Conservation (phyloP, 2,329 filamentous ascomycete genomes). For the Diaporthe vaccinii region DNA sequence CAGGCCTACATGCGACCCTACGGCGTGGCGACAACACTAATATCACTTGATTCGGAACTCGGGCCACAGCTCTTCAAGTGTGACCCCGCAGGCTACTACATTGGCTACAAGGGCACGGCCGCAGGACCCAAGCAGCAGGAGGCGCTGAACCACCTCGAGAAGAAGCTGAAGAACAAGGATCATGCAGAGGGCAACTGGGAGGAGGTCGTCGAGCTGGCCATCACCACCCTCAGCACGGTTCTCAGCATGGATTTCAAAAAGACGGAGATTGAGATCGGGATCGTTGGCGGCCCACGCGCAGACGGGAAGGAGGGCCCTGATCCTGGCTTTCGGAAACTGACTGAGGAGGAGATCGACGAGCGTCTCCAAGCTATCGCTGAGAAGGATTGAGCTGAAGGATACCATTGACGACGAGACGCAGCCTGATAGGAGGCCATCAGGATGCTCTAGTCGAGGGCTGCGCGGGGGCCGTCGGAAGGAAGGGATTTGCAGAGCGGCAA, state of each 20-base stretch:
- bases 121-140: constrained; percentile 99
- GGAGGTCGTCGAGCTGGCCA: constrained; percentile 97
- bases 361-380: constrained; percentile 97
- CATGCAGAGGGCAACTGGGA: constrained; percentile 92
- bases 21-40: constrained; percentile 93
- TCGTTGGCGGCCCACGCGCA: constrained; percentile 87
- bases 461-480: constrained; percentile 23
- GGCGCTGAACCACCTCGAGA: constrained; percentile 97
- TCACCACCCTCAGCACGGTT: constrained; percentile 94
- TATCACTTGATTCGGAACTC: constrained; percentile 91
- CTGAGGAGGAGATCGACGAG: constrained; percentile 98
- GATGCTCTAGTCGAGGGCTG: constrained; percentile 23
- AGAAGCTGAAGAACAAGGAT: constrained; percentile 99
- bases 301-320: constrained; percentile 89
- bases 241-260: constrained; percentile 99
- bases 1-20: constrained; percentile 97
- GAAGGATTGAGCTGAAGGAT: constrained; percentile 81
- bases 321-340: constrained; percentile 86
- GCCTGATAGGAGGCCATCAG: constrained; percentile 24
- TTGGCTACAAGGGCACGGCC: constrained; percentile 97
- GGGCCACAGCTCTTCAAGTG: constrained; percentile 98
- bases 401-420: background rate
- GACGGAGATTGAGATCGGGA: constrained; percentile 93
- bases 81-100: constrained; percentile 97
- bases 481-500: constrained; percentile 11